Evolutionary conservation across 2,329 filamentous ascomycete genomes (phyloP).

Genomic region (Neurospora sp.): DNA sequence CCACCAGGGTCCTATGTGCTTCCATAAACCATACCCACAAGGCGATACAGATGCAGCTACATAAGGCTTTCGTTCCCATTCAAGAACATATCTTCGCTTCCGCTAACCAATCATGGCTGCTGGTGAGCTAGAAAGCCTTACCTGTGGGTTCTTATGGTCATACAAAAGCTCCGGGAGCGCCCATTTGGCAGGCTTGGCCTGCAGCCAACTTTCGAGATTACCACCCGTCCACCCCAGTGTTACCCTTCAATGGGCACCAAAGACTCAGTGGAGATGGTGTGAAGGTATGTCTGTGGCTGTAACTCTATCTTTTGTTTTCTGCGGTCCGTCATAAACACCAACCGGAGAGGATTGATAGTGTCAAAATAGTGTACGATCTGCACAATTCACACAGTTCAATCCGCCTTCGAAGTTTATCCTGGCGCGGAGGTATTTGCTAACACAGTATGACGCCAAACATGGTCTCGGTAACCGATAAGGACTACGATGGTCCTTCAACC

Average conservation of each 20-base stretch:
- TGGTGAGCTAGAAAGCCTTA: background rate
- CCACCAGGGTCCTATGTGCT: background rate
- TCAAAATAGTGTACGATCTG: background rate
- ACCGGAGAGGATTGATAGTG: background rate
- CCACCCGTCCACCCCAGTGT: background rate
- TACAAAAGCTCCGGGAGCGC: background rate
- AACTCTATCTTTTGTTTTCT: background rate
- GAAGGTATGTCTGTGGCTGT: background rate
- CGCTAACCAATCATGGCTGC: background rate
- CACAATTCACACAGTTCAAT: background rate
- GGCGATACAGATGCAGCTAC: background rate
- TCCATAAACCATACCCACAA: background rate
- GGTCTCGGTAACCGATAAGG: background rate
- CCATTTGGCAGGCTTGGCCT: background rate
- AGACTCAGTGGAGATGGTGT: background rate
- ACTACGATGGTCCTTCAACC: background rate
- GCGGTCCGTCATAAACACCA: background rate
- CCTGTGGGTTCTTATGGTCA: background rate
- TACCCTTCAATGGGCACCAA: background rate
- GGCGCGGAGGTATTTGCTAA: background rate
- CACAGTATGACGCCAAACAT: background rate
- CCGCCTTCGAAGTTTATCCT: background rate
- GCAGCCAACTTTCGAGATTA: background rate
- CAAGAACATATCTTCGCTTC: background rate
- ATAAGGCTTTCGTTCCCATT: background rate